Base-by-base conservation (phyloP, 139 green algal species). In the Picochlorum sp. region DNA sequence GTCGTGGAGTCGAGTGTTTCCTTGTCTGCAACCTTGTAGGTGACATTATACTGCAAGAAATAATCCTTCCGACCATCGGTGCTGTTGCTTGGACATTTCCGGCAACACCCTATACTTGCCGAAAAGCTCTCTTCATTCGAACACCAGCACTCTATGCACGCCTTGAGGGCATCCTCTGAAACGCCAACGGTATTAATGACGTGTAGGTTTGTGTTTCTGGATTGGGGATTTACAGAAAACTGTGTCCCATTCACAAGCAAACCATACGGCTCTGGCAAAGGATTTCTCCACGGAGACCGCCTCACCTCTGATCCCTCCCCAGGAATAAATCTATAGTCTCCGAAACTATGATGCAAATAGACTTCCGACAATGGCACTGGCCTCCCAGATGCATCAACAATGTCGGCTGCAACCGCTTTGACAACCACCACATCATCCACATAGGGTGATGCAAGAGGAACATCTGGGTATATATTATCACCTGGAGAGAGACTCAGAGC, bases 131-230 rank as follows among this genome's bases (percentile, higher is more conserved):
- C 41, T 31, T 21, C 8, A 18, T 31, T 20, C 57, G 7, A 21
- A 65, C 58, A 65, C 58, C 58, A 65, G 44, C 58, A 65, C 13
- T 65, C 58, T 15, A 65, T 65, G 34, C 58, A 65, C n/a, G n/a
- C 23, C 11, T 65, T 51, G 6, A 65, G 13, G 18, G 16, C 58
- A 15, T 65, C 58, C n/a, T 28, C 13, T 18, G 20, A 15, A 31
- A 65, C 58, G 1, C 58, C 58, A 9, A 31, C 23, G 15, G 58
- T 65, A 18, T 31, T 51, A 10, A 65, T 65, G 20, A 65, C 58
- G 20, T 65, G 58, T 8, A 55, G 10, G 21, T 65, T 65, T 24
- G 23, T 23, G 5, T 45, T n/a, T 0, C 58, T 15, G 10, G 41
- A 57, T 24, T 31, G 57, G 20, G n/a, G 15, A 28, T 52, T 28